These are phyloP conservation scores for Candida silvicultrix DNA, from an alignment of 805 yeast genomes.

Conservation along the genomic window DNA sequence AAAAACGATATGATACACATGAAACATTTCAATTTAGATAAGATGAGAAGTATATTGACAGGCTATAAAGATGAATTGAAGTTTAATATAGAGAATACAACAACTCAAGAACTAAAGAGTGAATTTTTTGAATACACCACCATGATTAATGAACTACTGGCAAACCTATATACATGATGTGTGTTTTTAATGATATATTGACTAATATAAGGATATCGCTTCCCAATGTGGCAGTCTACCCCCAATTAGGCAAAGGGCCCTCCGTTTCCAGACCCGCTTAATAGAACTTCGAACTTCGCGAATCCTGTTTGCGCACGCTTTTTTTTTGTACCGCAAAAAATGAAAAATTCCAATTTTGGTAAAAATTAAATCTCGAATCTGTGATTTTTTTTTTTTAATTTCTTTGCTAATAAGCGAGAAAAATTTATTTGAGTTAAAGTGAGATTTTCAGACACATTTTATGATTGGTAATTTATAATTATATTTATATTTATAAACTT, in stretches of 20 bases:
- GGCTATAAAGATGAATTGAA: slow-evolving; percentile 1
- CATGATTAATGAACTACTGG: background rate
- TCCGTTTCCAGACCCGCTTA: too few species aligned
- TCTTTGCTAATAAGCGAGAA: background rate
- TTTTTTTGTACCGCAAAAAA: too few species aligned
- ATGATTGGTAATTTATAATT: background rate
- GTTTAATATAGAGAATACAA: background rate
- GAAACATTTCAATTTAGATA: background rate
- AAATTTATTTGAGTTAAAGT: too few species aligned
- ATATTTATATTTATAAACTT: too few species aligned
- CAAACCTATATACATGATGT: background rate
- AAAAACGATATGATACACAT: slow-evolving; percentile 4
- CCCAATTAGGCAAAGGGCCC: too few species aligned
- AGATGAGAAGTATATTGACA: background rate
- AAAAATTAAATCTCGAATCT: background rate
- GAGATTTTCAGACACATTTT: too few species aligned
- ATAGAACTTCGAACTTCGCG: too few species aligned
- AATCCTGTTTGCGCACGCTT: background rate
- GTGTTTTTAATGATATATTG: too few species aligned
- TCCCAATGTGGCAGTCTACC: background rate
- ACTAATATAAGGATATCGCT: too few species aligned
- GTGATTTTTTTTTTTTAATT: too few species aligned
- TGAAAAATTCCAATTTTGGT: too few species aligned
- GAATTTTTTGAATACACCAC: background rate
- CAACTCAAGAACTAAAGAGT: background rate